These are phyloP conservation scores for Citrus glauca DNA, from an alignment of 345 rosid species.

Conservation along the genomic window DNA sequence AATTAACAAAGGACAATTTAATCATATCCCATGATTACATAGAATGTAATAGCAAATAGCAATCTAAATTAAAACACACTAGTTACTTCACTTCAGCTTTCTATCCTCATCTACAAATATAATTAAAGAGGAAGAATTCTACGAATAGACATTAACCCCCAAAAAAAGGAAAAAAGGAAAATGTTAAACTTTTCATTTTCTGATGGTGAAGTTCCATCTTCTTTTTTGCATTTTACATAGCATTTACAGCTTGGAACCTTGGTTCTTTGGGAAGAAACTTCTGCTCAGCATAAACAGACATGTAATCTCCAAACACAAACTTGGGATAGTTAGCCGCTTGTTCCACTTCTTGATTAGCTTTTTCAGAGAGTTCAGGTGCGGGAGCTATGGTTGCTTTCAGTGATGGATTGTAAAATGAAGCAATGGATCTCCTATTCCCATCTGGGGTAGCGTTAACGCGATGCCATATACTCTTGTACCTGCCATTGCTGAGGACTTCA, in stretches of 20 bases:
- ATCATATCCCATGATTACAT: not conserved
- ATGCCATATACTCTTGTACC: constrained; percentile 91
- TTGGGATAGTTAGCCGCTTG: constrained; percentile 40
- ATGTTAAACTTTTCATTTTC: not conserved
- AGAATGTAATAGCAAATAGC: not conserved
- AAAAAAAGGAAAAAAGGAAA: not conserved
- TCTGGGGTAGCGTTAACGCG: constrained; percentile 46
- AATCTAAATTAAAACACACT: not conserved
- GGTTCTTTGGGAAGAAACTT: constrained; percentile 89
- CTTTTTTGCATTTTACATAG: constrained; percentile 26
- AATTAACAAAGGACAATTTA: not conserved
- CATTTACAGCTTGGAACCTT: constrained; percentile 69
- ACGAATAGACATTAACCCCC: not conserved
- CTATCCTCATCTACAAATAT: constrained; percentile 8
- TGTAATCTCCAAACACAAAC: constrained; percentile 90
- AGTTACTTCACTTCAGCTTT: constrained; percentile 12
- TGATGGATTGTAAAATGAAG: constrained; percentile 86
- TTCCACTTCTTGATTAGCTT: constrained; percentile 20
- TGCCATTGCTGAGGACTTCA: constrained; percentile 85
- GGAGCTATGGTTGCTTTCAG: constrained; percentile 76
- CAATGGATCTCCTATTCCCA: constrained; percentile 77
- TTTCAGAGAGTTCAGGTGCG: constrained; percentile 34
- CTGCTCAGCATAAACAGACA: constrained; percentile 80
- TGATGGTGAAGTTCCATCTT: not conserved
- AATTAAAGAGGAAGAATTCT: constrained; percentile 19